Base-by-base conservation (phyloP, 768 basidiomycete genomes). In the Suillus brevipes region DNA sequence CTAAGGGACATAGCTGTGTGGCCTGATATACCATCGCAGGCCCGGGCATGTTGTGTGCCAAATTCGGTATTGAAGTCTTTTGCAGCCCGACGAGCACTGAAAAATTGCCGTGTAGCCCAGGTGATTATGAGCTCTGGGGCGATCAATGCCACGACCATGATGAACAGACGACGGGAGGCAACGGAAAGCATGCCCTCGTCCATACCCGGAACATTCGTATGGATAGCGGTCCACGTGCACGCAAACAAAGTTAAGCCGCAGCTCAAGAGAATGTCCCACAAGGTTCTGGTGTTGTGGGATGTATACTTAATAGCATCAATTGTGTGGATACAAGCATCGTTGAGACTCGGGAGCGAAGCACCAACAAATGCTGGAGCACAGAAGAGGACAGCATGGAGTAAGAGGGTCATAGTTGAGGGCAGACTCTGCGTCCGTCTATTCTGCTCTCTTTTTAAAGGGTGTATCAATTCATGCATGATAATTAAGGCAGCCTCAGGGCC, bases 121-220 rank as follows among this genome's bases (percentile, higher is more conserved):
- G 66, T 34, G 20, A 70, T 62, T 2, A 73, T 67, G 4, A 75
- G 36, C 40, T 73, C 73, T 4, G 73, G 72, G 23, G 71, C 67
- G 18, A 75, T 18, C 13, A 73, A 42, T 8, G 66, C 73, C 0
- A 68, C 1, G 12, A 67, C 13, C 50, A 72, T 71, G 4, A 69
- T 58, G 18, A 31, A 6, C 7, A 72, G 28, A 25, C 65, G 63
- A 28, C 45, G 43, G 6, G 14, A 12, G 28, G 56, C n/a, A 43
- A 50, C n/a, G 2, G 42, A 36, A 4, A 50, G 3, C 16, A 5
- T 14, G 3, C 60, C 20, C 31, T 34, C 47, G 10, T 61, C 13
- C 13, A 45, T 42, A 9, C 43, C 72, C 52, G 52, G 52, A 2
- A 53, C 34, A 1, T 34, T 34, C 9, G 28, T 9, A 20, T 34